phyloP scores from a whole-genome alignment of 2,329 filamentous ascomycete genomes.

The Cytospora piceicola region DNA sequence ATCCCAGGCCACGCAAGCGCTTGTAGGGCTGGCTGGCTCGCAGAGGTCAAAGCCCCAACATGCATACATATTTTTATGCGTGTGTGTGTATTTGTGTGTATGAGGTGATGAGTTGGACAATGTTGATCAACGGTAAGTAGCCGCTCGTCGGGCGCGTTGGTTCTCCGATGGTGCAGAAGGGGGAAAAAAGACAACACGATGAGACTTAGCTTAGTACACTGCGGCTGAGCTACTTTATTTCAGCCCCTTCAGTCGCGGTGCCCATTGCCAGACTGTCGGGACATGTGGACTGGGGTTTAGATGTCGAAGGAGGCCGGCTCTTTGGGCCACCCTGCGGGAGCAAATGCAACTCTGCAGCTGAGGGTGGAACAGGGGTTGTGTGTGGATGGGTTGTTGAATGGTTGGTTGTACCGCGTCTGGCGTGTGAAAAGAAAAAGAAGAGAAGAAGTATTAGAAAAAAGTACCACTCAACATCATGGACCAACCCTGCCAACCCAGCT shows the following conservation, averaged over 20 bases:
- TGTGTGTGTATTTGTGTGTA: background rate
- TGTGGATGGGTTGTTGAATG: too few species aligned
- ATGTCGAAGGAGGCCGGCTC: slow-evolving; percentile 5
- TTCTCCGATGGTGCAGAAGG: background rate
- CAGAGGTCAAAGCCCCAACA: background rate
- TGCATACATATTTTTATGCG: too few species aligned
- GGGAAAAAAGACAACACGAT: background rate
- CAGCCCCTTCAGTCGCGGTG: background rate
- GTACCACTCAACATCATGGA: background rate
- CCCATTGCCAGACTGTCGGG: background rate
- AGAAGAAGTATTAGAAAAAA: background rate
- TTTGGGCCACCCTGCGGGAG: background rate
- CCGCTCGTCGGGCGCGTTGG: background rate
- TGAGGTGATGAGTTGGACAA: background rate
- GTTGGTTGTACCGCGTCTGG: background rate
- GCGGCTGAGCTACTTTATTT: slow-evolving; percentile 16
- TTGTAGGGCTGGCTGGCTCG: background rate
- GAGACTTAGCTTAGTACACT: slow-evolving; percentile 1
- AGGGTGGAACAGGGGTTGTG: too few species aligned
- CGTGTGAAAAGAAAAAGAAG: slow-evolving; percentile 2
- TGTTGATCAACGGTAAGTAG: background rate
- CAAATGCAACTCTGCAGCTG: slow-evolving; percentile 5
- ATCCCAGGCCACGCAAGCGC: slow-evolving; percentile 24
- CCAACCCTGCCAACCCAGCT: background rate
- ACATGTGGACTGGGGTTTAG: background rate